Base-by-base conservation (phyloP, 164 flowering plant genomes). In the Protea cynaroides region DNA sequence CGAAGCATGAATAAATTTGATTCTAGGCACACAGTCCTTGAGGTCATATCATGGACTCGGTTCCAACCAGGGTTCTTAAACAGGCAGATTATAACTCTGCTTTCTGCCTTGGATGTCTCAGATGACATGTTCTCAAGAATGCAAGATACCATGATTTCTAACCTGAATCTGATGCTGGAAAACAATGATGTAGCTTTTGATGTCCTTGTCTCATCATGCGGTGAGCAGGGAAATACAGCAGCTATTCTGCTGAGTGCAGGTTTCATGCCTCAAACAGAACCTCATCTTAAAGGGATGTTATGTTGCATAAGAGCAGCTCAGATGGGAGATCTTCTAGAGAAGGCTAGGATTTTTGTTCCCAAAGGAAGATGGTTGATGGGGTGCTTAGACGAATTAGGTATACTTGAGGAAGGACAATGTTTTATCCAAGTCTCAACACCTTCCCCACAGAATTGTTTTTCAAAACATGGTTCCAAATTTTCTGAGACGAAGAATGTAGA, bases 21-120 rank as follows among this genome's bases (percentile, higher is more conserved):
- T 0, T 92, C 97, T 9, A 21, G 37, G 0, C 99, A 95, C 70
- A 77, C 78, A 0, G 75, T 76, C 19, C 78, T 92, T 58, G 99
- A 95, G 67, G 80, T 95, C n/a, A 84, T 90, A 52, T 81, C 97
- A 25, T 95, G 99, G 97, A 79, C 97, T 5, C 75, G 91, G 63
- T 92, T 87, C 73, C 99, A 95, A 75, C 99, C 97, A 0, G 97
- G 97, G 14, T 92, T 88, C 72, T 63, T 95, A 44, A 95, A 95
- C 74, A 59, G 99, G 63, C 92, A 95, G 76, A 87, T 90, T 10
- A 59, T 92, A 2, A 95, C 90, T 4, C 69, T 95, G 74, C 92
- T 95, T 58, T 89, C 95, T 38, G 71, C 96, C 6, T 71, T 92
- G 73, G 59, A 70, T 23, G 95, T 92, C 67, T 68, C 77, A 0